Base-by-base conservation (phyloP, 345 rosid species). In the Geranium rotundifolium region DNA sequence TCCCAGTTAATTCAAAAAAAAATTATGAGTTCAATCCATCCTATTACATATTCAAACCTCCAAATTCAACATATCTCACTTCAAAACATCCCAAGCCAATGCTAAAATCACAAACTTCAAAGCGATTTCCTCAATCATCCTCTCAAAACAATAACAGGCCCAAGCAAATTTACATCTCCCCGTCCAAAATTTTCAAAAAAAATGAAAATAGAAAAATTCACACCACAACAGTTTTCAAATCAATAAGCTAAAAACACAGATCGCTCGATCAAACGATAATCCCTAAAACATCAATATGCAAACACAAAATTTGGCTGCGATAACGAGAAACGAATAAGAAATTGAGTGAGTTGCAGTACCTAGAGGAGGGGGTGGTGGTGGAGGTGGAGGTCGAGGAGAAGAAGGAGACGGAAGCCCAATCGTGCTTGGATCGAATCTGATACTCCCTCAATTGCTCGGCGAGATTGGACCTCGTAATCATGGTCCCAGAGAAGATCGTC, bases 391-490 rank as follows among this genome's bases (percentile, higher is more conserved):
- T 80, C 66, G 99, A 90, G 50, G 90, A 86, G 80, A 93, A 93
- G 79, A 93, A 83, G 19, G 99, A 90, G 67, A 93, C 82, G 54
- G 97, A 87, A 17, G 95, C 95, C 99, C 96, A 93, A 66, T 93
- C 97, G 68, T 90, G 89, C 70, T 86, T 93, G 60, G 99, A 90
- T 73, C 92, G 87, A 77, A 83, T 90, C 85, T 93, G 97, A 66
- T 90, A 90, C 79, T 90, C 97, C 57, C 97, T 81, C 70, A 93
- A 78, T 71, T 90, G 97, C 70, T 93, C 97, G 9, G 86, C 96
- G 72, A 93, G 76, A 69, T 93, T 90, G 63, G 99, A 93, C 74
- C 99, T 79, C 72, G 97, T 93, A 69, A 93, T 93, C 99, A 93
- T 93, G 74, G 50, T 13, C 10, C 37, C 37, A 7, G 37, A 31